phyloP scores from a whole-genome alignment of 129 eudicot genomes.

The Helianthus tuberosus region DNA sequence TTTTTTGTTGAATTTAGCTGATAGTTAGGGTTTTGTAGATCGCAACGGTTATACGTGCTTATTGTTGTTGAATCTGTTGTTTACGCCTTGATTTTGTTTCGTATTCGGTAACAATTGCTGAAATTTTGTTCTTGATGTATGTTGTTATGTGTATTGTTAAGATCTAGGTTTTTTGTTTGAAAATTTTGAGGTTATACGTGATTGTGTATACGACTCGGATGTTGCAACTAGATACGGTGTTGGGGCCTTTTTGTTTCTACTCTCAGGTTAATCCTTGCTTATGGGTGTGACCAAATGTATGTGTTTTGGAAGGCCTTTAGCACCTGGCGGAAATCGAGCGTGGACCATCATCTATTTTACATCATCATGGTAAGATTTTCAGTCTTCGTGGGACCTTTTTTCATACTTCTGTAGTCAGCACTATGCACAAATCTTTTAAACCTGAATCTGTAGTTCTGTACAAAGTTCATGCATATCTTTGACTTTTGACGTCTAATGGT shows the following conservation, averaged over 20 bases:
- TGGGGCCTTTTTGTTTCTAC: conserved; percentile 84
- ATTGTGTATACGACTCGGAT: conserved; percentile 82
- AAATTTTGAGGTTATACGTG: conserved; percentile 36
- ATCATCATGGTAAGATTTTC: conserved; percentile 62
- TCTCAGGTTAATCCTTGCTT: conserved; percentile 84
- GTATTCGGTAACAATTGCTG: background rate
- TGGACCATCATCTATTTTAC: conserved; percentile 88
- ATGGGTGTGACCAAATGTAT: conserved; percentile 93
- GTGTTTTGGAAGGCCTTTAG: conserved; percentile 91
- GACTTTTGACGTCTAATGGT: background rate
- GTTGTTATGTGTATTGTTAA: background rate
- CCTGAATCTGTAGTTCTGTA: background rate
- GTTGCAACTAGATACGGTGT: conserved; percentile 92
- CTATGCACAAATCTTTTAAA: background rate
- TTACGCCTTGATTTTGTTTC: background rate
- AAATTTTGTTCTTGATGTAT: background rate
- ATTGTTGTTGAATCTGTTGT: background rate
- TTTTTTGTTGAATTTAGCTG: background rate
- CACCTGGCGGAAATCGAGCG: conserved; percentile 86
- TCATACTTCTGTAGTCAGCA: background rate
- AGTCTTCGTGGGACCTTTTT: background rate
- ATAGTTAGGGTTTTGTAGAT: conserved; percentile 26
- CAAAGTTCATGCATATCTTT: background rate
- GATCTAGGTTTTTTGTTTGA: conserved; percentile 31
- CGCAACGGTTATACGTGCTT: background rate